These are phyloP conservation scores for Mycosphaerelloides madeirae DNA, from an alignment of 2,329 filamentous ascomycete species.

Conservation along the genomic window DNA sequence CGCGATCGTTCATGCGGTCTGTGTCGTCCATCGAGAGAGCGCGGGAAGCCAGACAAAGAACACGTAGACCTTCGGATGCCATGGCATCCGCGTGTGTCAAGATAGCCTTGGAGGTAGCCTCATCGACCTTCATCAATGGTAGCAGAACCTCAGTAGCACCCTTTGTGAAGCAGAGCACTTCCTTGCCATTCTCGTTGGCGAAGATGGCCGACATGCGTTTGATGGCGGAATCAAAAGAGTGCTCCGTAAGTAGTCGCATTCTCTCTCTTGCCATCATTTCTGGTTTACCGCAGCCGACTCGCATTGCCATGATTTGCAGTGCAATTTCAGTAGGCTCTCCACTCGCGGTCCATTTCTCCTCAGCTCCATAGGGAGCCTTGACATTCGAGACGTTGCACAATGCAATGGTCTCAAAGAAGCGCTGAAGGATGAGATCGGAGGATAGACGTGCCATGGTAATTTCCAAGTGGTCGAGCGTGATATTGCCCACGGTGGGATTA, in stretches of 20 bases:
- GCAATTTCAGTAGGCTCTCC: conserved; percentile 69
- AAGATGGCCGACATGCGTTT: conserved; percentile 34
- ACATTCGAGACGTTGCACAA: conserved; percentile 61
- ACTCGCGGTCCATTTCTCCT: conserved; percentile 56
- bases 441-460: conserved; percentile 13
- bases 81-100: conserved; percentile 27
- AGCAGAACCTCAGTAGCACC: conserved; percentile 33
- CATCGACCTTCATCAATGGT: conserved; percentile 23
- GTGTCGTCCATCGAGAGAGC: conserved; percentile 8
- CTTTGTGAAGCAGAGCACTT: conserved; percentile 28
- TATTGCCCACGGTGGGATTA: conserved; percentile 43
- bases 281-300: conserved; percentile 44
- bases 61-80: conserved; percentile 30
- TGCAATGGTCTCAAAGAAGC: conserved; percentile 56
- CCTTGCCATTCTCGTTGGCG: conserved; percentile 9
- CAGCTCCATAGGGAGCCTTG: conserved; percentile 41
- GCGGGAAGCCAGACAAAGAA: conserved; percentile 29
- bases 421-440: conserved; percentile 43
- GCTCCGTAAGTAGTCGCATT: conserved; percentile 23
- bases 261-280: conserved; percentile 2
- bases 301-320: conserved; percentile 65
- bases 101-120: conserved; percentile 19
- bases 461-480: conserved; percentile 10
- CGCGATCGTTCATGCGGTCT: conserved; percentile 14
- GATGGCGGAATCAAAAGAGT: conserved; percentile 32